These are phyloP conservation scores for Syzygium aromaticum DNA, from an alignment of 345 rosid genomes.

Conservation along the genomic window DNA sequence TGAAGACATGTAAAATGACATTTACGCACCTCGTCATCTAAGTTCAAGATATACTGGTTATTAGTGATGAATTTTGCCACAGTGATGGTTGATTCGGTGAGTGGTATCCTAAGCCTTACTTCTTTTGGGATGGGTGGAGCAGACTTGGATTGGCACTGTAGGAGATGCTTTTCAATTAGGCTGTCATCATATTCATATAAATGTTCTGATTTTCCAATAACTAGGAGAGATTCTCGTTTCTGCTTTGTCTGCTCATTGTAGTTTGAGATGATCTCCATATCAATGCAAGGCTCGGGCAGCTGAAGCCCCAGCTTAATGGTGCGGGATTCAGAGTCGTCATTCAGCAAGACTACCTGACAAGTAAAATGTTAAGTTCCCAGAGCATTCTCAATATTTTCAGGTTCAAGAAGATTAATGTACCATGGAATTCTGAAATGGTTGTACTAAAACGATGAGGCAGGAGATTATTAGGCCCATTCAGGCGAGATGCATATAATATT, in stretches of 20 bases:
- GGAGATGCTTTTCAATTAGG: slow-evolving; percentile 72
- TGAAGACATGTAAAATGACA: background rate
- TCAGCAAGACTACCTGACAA: slow-evolving; percentile 30
- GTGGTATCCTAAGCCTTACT: slow-evolving; percentile 49
- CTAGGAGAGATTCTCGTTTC: slow-evolving; percentile 42
- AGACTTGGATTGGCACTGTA: slow-evolving; percentile 65
- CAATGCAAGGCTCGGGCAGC: slow-evolving; percentile 66
- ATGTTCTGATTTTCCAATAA: slow-evolving; percentile 79
- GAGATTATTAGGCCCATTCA: background rate
- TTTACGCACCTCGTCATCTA: slow-evolving; percentile 48
- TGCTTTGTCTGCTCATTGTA: slow-evolving; percentile 48
- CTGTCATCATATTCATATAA: slow-evolving; percentile 67
- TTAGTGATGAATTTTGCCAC: slow-evolving; percentile 47
- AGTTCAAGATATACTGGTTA: slow-evolving; percentile 26
- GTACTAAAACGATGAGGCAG: background rate
- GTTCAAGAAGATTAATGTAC: background rate
- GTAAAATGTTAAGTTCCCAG: background rate
- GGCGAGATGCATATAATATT: background rate
- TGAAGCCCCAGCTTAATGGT: slow-evolving; percentile 67
- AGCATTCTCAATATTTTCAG: background rate
- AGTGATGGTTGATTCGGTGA: slow-evolving; percentile 57
- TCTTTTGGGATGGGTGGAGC: slow-evolving; percentile 79
- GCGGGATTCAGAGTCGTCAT: slow-evolving; percentile 67
- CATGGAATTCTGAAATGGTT: background rate
- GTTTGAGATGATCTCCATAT: slow-evolving; percentile 61